Base-by-base conservation (phyloP, 176 grass and related monocot species). In the sorghum (Sorghum bicolor) region DNA sequence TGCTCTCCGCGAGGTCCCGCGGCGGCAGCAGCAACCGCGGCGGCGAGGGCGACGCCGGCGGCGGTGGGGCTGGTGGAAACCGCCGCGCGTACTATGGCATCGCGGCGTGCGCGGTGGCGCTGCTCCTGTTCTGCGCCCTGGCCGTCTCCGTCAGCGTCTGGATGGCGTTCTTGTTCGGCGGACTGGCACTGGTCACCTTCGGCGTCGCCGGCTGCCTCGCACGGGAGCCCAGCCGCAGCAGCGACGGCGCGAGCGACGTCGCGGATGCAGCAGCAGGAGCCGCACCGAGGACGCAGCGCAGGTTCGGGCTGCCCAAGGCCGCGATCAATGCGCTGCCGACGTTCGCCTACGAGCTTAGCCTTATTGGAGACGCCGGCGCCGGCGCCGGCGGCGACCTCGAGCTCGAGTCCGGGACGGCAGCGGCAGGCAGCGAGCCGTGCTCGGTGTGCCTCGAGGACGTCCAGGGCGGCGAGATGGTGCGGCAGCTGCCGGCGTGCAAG, bases 361-460 rank as follows among this genome's bases (percentile, higher is more conserved):
- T 32, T 17, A 39, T 1, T 28, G n/a, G 34, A 14, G 25, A 25
- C 24, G 39, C 1, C 24, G 63, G 7, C 11, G 63, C 7, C 11
- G 78, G 0, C 10, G 32, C 0, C 5, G 39, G 16, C 11, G 47
- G 10, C 10, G 86, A 83, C 74, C 55, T 88, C 6, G 86, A 84
- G 75, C 55, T 88, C 6, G 86, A 84, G 75, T 16, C 67, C 22
- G 75, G 72, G 9, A n/a, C 14, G 2, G 10, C 1, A 2, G 67
- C 19, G 13, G 38, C 24, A 9, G 68, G 31, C 58, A 8, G 57
- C 25, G 77, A 20, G 50, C 4, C 16, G 78, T 87, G 85, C 62
- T 10, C 85, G 19, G 85, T 87, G 60, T 87, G 85, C 78, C 78
- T 87, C 3, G 78, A 87, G 71, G 79, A 82, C 79, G 4, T 87